A percentile compares a stretch with the other conserved stretches of the same genome.
phyloP scores from a whole-genome alignment of 805 yeast species.

The Hanseniaspora singularis region DNA sequence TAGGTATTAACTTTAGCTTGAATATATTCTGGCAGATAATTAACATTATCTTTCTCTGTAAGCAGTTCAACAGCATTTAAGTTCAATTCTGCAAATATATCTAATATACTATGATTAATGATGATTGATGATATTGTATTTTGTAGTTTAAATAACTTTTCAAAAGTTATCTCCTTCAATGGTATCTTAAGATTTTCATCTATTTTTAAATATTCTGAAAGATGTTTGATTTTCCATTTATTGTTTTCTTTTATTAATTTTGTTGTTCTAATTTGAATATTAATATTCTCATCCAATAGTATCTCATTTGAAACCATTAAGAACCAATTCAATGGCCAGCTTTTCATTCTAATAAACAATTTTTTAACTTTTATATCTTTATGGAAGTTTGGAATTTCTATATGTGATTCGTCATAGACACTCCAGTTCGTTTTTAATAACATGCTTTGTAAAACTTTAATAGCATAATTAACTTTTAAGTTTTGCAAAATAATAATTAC shows the following conservation, averaged over 20 bases:
- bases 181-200: conserved; percentile 19
- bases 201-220: conserved; percentile 16
- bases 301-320: conserved; percentile 25
- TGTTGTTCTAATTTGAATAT: conserved; percentile 28
- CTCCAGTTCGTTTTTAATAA: conserved; percentile 30
- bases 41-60: background rate
- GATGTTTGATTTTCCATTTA: conserved; percentile 27
- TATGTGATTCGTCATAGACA: conserved; percentile 11
- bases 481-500: conserved; percentile 23
- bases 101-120: conserved; percentile 29
- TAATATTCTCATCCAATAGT: conserved; percentile 26
- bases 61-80: conserved; percentile 5
- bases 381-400: conserved; percentile 1
- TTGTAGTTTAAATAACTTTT: conserved; percentile 25
- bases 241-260: conserved; percentile 26
- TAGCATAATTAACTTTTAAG: conserved; percentile 27
- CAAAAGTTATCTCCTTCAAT: conserved; percentile 28
- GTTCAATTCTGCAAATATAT: conserved; percentile 26
- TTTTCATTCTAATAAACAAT: conserved; percentile 26
- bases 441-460: conserved; percentile 26
- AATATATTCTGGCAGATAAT: conserved; percentile 10
- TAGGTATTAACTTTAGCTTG: conserved; percentile 19
- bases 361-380: conserved; percentile 21
- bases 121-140: conserved; percentile 27
- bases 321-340: conserved; percentile 31